These are phyloP conservation scores for Dactylellina cionopaga DNA, from an alignment of 2,329 filamentous ascomycete genomes.

Conservation along the genomic window DNA sequence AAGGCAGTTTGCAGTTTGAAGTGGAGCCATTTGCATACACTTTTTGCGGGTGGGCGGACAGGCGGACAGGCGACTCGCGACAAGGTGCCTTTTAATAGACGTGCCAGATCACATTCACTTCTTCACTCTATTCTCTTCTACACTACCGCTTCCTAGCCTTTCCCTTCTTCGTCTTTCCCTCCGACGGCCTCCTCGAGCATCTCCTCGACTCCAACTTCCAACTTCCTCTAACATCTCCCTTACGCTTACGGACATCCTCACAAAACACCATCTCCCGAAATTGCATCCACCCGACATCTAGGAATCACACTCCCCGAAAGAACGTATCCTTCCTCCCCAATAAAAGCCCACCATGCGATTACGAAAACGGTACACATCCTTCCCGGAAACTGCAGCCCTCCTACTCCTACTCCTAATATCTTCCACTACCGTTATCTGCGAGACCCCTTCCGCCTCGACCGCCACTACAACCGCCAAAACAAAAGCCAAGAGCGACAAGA, in stretches of 20 bases:
- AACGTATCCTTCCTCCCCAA: not conserved
- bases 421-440: constrained; percentile 1
- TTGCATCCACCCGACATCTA: not conserved
- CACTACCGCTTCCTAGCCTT: constrained; percentile 20
- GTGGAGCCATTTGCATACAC: too few species aligned
- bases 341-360: constrained; percentile 17
- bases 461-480: constrained; percentile 49
- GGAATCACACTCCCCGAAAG: not conserved
- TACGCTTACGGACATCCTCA: not conserved
- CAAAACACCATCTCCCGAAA: not conserved
- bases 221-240: not conserved
- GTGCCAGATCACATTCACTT: constrained; percentile 50
- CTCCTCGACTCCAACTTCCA: too few species aligned
- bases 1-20: not conserved
- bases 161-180: not conserved
- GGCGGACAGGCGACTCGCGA: constrained; percentile 10
- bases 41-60: too few species aligned
- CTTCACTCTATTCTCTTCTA: constrained; percentile 6
- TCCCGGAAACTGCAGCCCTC: constrained; percentile 7
- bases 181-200: not conserved
- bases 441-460: constrained; percentile 29
- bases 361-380: constrained; percentile 10
- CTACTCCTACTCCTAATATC: constrained; percentile 27
- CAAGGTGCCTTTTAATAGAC: constrained; percentile 7
- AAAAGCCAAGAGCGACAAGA: constrained; percentile 51